Conservation (phyloP, 2,329 filamentous ascomycete genomes). For the Hansfordia pulvinata region DNA sequence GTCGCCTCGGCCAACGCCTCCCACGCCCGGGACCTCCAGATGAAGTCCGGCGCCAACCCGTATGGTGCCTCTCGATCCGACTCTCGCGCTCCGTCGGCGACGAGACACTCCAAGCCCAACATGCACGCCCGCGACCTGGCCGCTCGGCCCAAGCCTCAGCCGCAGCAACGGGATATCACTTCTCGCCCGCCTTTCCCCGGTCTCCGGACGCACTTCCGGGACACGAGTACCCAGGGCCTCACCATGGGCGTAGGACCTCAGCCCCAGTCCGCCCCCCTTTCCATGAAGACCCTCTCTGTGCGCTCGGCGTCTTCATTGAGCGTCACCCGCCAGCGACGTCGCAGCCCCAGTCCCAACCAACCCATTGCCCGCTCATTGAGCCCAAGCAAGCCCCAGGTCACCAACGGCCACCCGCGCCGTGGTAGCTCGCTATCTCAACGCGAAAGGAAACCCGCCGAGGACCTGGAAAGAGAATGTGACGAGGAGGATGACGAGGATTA, state of each 20-base stretch:
- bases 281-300: slow-evolving; percentile 19
- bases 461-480: slow-evolving; percentile 65
- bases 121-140: slow-evolving; percentile 15
- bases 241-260: slow-evolving; percentile 16
- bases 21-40: slow-evolving; percentile 18
- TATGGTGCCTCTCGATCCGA: slow-evolving; percentile 33
- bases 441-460: slow-evolving; percentile 51
- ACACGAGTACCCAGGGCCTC: slow-evolving; percentile 27
- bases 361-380: slow-evolving; percentile 24
- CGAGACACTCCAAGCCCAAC: slow-evolving; percentile 13
- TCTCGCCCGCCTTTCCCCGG: slow-evolving; percentile 29
- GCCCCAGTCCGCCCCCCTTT: slow-evolving; percentile 13
- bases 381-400: slow-evolving; percentile 26
- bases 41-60: slow-evolving; percentile 27
- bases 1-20: slow-evolving; percentile 21
- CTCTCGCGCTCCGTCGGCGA: slow-evolving; percentile 22
- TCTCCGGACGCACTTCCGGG: slow-evolving; percentile 29
- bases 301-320: slow-evolving; percentile 26
- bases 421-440: slow-evolving; percentile 60
- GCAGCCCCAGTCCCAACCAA: slow-evolving; percentile 39
- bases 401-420: slow-evolving; percentile 29
- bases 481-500: slow-evolving; percentile 65
- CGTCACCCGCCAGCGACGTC: slow-evolving; percentile 21
- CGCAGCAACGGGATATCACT: slow-evolving; percentile 19
- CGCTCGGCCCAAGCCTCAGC: no score